A percentile compares a stretch with the other conserved stretches of the same genome.
phyloP scores from a whole-genome alignment of 768 basidiomycete genomes.

The Hygrophorus russula region DNA sequence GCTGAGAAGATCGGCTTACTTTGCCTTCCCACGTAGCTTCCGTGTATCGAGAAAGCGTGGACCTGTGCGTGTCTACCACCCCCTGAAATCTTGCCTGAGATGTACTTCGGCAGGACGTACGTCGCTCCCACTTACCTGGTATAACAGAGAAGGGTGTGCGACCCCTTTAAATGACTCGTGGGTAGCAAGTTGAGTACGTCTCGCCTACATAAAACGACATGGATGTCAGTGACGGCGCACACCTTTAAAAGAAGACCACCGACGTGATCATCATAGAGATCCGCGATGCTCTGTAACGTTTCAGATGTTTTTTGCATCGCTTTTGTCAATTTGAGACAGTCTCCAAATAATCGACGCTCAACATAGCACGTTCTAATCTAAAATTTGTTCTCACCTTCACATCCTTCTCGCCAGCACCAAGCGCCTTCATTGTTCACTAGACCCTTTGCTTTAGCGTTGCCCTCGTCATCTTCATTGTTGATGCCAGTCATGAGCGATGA shows the following conservation, averaged over 20 bases:
- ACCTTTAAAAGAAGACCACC: slow-evolving; percentile 14
- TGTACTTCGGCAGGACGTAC: neutral
- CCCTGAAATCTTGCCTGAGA: slow-evolving; percentile 27
- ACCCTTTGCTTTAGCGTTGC: slow-evolving; percentile 33
- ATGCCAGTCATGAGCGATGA: slow-evolving; percentile 35
- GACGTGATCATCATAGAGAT: slow-evolving; percentile 72
- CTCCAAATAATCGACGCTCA: slow-evolving; percentile 20
- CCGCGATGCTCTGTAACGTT: slow-evolving; percentile 60
- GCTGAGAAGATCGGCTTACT: slow-evolving; percentile 17
- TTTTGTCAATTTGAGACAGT: slow-evolving; percentile 69
- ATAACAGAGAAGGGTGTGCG: slow-evolving; percentile 63
- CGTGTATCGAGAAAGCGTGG: slow-evolving; percentile 55
- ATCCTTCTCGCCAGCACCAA: slow-evolving; percentile 82
- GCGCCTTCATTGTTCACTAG: slow-evolving; percentile 62
- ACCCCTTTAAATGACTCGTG: slow-evolving; percentile 69
- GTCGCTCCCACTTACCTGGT: slow-evolving; percentile 37
- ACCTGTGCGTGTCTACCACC: slow-evolving; percentile 63
- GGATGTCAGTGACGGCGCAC: neutral
- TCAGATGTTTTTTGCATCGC: slow-evolving; percentile 70
- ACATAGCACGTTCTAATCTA: neutral
- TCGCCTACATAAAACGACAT: slow-evolving; percentile 35
- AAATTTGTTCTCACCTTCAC: slow-evolving; percentile 36
- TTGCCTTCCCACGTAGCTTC: slow-evolving; percentile 32
- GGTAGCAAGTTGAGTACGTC: slow-evolving; percentile 57
- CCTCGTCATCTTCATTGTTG: slow-evolving; percentile 36